Evolutionary conservation across 345 rosid species (phyloP), one percentile per base, ranked within the genome.

Genomic region (Rhizophora apiculata): DNA sequence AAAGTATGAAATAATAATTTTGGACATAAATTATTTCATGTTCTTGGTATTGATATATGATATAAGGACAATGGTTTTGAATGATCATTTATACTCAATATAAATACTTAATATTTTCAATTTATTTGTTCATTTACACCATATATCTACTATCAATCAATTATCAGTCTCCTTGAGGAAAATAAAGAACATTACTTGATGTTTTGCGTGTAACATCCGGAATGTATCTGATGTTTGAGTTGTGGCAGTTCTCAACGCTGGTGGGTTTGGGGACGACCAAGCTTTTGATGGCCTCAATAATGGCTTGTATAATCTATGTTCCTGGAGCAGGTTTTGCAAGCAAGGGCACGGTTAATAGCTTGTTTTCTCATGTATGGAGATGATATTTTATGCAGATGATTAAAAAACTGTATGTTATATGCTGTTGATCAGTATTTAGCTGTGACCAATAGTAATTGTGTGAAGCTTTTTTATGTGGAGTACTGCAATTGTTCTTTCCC

Each of bases 401-500:
- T 6, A 54, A 24, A 54, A 20, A n/a, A n/a, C 8, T 24, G 24
- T 7, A 54, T 21, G 27, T 2, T 54, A 6, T 54, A 54, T 54
- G 0, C 26, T 54, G 8, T 54, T 20, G 24, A 18, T 20, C 58
- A 3, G 1, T 51, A 51, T 18, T 54, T 54, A 54, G 11, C 4
- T 54, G 24, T 10, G 4, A 21, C 37, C 36, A 65, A 43, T 10
- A 8, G 24, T 43, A 13, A 26, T 27, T 15, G 19, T 6, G 15
- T 15, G 30, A 26, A 78, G 78, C 31, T 82, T 82, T 67, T 62
- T 78, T 51, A 78, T 82, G 78, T 75, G 82, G 80, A 78, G 78
- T 59, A 55, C 75, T 74, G 76, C 71, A 20, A 80, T 78, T 67
- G 82, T 65, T 70, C 70, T 82, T 9, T 65, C 60, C 3, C 8